These are phyloP conservation scores for Effrenium voratum DNA, from an alignment of 73 alveolate species.

Conservation along the genomic window DNA sequence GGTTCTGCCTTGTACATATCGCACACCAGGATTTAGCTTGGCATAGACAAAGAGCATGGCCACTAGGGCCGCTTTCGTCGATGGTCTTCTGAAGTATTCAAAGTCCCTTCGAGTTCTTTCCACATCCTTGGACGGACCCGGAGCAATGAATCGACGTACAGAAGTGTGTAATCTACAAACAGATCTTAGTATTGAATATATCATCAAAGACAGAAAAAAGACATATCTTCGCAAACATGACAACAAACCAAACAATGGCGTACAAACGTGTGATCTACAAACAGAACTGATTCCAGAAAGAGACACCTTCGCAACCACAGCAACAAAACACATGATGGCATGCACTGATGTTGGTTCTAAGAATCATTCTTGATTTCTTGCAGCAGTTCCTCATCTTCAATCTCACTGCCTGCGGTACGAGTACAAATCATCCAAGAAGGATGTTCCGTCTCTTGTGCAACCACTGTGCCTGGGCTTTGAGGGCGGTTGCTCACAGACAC, in stretches of 20 bases:
- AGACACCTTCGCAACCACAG: not conserved
- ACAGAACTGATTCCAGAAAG: too few relatives aligned
- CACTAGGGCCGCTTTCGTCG: slow-evolving; percentile 91
- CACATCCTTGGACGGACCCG: slow-evolving; percentile 93
- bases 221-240: not conserved
- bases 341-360: not conserved
- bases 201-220: too few relatives aligned
- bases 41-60: slow-evolving; percentile 98
- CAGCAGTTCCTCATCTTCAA: slow-evolving; percentile 95
- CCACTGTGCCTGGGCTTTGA: slow-evolving; percentile 43
- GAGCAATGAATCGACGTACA: too few relatives aligned
- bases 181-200: too few relatives aligned
- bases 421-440: not conserved
- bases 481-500: slow-evolving; percentile 41
- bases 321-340: not conserved
- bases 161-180: too few relatives aligned
- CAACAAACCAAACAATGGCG: not conserved
- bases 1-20: slow-evolving; percentile 97
- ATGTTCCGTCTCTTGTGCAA: not conserved
- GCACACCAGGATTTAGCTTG: slow-evolving; percentile 96
- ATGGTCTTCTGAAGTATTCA: slow-evolving; percentile 95
- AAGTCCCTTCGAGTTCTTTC: slow-evolving; percentile 98
- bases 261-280: not conserved
- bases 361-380: slow-evolving; percentile 97
- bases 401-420: slow-evolving; percentile 36